Evolutionary conservation across 1,284 basidiomycete species (phyloP).

Genomic region (Phenoliferia sp.): DNA sequence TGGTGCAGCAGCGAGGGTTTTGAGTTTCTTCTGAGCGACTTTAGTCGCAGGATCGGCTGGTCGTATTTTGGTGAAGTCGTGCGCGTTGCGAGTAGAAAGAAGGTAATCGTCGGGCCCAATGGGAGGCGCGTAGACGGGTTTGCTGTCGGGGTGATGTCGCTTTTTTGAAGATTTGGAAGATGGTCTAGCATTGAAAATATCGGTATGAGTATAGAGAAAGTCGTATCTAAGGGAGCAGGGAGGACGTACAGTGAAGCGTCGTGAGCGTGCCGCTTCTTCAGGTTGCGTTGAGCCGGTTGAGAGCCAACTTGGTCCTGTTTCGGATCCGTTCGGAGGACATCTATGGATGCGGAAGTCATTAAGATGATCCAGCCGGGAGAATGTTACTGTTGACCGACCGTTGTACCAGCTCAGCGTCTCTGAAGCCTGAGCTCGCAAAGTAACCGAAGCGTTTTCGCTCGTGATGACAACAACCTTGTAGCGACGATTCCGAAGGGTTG

Average conservation of each 20-base stretch:
- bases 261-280: not conserved
- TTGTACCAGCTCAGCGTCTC: not conserved
- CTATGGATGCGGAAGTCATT: not conserved
- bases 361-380: not conserved
- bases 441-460: not conserved
- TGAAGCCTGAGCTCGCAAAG: not conserved
- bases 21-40: no score
- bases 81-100: no score
- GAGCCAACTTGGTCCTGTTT: not conserved
- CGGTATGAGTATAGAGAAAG: not conserved
- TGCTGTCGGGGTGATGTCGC: no score
- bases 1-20: not conserved
- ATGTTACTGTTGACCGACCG: not conserved
- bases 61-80: no score
- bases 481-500: conserved; percentile 11
- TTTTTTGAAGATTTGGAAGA: no score
- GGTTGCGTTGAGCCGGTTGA: not conserved
- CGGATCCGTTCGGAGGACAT: not conserved
- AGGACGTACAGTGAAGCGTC: not conserved
- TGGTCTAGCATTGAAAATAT: not conserved
- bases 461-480: conserved; percentile 22
- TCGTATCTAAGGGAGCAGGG: not conserved
- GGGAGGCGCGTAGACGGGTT: no score
- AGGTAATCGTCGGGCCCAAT: no score
- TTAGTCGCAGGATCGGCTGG: no score